Conservation (phyloP, 2,329 filamentous ascomycete genomes). For the Sclerotinia glacialis region DNA sequence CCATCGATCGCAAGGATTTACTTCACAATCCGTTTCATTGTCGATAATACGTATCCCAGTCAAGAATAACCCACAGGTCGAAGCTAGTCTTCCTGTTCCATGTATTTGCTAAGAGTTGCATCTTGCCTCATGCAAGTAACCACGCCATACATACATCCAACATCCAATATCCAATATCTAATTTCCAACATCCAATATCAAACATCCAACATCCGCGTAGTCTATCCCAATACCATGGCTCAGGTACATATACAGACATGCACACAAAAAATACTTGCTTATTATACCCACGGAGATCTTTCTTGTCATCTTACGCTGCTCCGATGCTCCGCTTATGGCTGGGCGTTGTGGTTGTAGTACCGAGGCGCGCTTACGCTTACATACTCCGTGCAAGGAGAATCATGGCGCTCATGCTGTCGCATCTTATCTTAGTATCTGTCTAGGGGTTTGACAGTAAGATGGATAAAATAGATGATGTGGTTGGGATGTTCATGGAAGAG, state of each 20-base stretch:
- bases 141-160: not conserved
- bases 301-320: not conserved
- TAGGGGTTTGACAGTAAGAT: not conserved
- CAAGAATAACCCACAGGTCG: not conserved
- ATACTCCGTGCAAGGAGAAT: not conserved
- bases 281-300: not conserved
- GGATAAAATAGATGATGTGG: not conserved
- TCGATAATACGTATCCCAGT: no score
- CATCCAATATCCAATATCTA: not conserved
- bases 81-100: not conserved
- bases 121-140: not conserved
- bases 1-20: no score
- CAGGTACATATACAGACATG: not conserved
- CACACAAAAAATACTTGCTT: not conserved
- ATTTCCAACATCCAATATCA: not conserved
- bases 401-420: not conserved
- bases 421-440: not conserved
- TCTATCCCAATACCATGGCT: not conserved
- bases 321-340: conserved; percentile 5
- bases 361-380: not conserved
- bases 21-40: no score
- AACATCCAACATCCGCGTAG: no score
- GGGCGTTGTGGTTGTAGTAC: not conserved
- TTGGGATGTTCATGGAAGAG: not conserved
- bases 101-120: not conserved